Percentiles rank a stretch among this genome's conserved stretches.
These are phyloP conservation scores for Senna siamea DNA, from an alignment of 306 rosid species.

Conservation along the genomic window DNA sequence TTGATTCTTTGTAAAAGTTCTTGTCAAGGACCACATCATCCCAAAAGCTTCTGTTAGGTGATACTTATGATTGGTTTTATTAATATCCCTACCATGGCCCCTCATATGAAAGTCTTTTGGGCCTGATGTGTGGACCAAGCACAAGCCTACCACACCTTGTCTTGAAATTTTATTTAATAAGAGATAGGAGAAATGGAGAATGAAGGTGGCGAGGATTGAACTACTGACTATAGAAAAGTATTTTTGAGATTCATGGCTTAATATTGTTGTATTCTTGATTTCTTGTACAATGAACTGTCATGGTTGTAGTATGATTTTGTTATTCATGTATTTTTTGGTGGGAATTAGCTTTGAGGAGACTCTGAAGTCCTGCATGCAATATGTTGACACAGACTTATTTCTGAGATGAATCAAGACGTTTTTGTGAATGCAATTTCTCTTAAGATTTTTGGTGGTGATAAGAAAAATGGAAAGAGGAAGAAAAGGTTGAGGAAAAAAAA, in stretches of 20 bases:
- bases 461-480: not conserved
- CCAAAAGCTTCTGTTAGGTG: not conserved
- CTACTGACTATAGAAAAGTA: constrained; percentile 1
- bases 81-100: not conserved
- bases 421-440: not conserved
- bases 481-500: not conserved
- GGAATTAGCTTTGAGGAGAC: not conserved
- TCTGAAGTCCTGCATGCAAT: not conserved
- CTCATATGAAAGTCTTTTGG: not conserved
- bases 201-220: not conserved
- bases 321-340: not conserved
- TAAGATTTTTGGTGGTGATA: not conserved
- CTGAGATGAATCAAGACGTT: not conserved
- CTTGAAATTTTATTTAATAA: not conserved
- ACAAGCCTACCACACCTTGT: not conserved
- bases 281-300: too few relatives aligned
- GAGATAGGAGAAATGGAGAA: not conserved
- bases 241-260: not conserved
- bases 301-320: too few relatives aligned
- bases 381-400: not conserved
- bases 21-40: not conserved
- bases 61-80: not conserved
- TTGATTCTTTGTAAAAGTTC: constrained; percentile 12
- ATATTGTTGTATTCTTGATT: too few relatives aligned
- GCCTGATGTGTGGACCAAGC: not conserved